Base-by-base conservation (phyloP, 495 filamentous ascomycete genomes). In the Apodospora peruviana region DNA sequence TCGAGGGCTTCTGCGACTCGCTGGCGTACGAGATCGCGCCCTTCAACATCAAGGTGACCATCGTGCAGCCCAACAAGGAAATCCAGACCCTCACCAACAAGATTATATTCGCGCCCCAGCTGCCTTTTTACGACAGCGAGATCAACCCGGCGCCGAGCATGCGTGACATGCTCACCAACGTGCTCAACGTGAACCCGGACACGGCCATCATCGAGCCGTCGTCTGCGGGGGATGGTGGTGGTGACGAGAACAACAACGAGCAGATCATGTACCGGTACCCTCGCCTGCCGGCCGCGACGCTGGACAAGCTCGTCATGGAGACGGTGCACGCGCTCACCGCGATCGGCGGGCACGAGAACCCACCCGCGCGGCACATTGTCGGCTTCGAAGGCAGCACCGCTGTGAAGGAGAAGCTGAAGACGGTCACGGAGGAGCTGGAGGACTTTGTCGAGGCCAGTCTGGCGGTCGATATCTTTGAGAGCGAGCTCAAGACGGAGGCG, bases 1-100 rank as follows among this genome's bases (percentile, higher is more conserved):
- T 97, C 5, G 93, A 98, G 67, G 93, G 93, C n/a, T 96, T 93
- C 65, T 95, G 90, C 68, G 91, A 96, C 79, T 93, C 88, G 40
- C 75, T 98, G 10, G 91, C 91, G 1, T 98, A 95, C 70, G 93
- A 98, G 68, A 86, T 98, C 45, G 93, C 93, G 0, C 93, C 93
- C 1, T 97, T 96, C 76, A 95, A 95, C 66, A 82, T 97, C 74
- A 95, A 91, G 66, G 79, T 96, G 57, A 95, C 89, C 32, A 91
- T 98, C 57, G 82, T 98, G 37, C 93, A 98, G 71, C 88, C 91
- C 48, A 78, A 79, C 59, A 78, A 81, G 64, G 90, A 96, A 69
- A 87, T 94, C 53, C 77, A 80, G 57, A 81, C 88, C 39, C 77
- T 96, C 44, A 91, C 86, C 36, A 93, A 94, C 68, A 81, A 85